Conservation (phyloP, 225 moss, liverwort and hornwort genomes). For the Sphagnum contortum region DNA sequence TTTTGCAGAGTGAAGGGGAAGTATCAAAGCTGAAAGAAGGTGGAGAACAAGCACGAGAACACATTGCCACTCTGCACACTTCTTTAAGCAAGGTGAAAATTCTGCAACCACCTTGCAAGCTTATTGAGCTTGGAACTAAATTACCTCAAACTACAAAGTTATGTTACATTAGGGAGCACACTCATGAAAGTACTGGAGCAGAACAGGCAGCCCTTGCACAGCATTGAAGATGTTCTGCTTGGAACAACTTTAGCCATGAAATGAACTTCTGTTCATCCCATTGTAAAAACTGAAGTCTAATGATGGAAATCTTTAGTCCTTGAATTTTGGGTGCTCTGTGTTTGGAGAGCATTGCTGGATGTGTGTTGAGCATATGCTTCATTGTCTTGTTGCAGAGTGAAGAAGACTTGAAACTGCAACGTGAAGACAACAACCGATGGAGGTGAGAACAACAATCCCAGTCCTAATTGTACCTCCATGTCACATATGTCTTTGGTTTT, state of each 20-base stretch:
- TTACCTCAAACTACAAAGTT: neutral
- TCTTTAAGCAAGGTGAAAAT: slow-evolving; percentile 41
- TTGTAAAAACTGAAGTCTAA: neutral
- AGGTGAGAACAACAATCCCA: slow-evolving; percentile 15
- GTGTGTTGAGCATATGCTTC: too few species aligned
- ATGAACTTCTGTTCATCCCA: too few species aligned
- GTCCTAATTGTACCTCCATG: neutral
- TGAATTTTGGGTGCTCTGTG: too few species aligned
- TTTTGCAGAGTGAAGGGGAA: slow-evolving; percentile 40
- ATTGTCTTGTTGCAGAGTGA: slow-evolving; percentile 37
- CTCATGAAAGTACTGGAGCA: neutral
- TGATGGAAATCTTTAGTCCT: neutral
- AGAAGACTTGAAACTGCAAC: slow-evolving; percentile 43
- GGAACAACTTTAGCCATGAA: too few species aligned
- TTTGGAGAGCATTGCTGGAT: too few species aligned
- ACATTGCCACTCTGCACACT: slow-evolving; percentile 51
- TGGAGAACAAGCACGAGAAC: slow-evolving; percentile 64
- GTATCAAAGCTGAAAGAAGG: slow-evolving; percentile 58
- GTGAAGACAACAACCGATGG: slow-evolving; percentile 49
- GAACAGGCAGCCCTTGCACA: neutral
- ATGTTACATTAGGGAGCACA: neutral
- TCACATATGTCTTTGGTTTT: neutral
- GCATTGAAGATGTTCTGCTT: too few species aligned
- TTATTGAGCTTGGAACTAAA: neutral
- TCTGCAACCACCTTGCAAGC: neutral